Evolutionary conservation across 2,329 filamentous ascomycete species (phyloP), one percentile per base, ranked within the genome.

Genomic region (Aspergillus luchuensis): DNA sequence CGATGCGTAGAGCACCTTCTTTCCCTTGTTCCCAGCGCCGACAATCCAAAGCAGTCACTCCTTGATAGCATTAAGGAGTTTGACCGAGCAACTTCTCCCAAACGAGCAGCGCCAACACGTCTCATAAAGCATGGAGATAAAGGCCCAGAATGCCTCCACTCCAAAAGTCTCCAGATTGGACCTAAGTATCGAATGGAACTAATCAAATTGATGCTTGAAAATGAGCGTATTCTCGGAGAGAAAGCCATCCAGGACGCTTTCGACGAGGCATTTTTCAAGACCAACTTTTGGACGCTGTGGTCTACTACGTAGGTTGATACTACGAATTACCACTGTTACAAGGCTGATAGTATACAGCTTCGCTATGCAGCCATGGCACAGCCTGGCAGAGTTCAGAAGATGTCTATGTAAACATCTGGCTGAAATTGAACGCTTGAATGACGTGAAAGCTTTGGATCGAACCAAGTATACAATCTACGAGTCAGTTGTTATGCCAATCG

Each of bases 1-100:
- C 67, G 69, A 45, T 77, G 75, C 54, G 64, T 76, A 17, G 71
- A 71, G 58, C 66, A 75, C 15, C 68, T 78, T 10, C 71, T 76
- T 56, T 65, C 67, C 3, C 66, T 73, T 11, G 69, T 77, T 15
- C 69, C 70, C 1, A 72, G 49, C 41, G 7, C 28, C 4, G 21
- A 19, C 0, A 28, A 63, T 8, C 30, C 48, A 2, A 41, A 54
- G 3, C 28, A 15, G 45, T 58, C 62, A 3, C 23, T 65, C 7
- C 49, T 66, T 51, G 56, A 63, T 4, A n/a, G 11, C 1, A 59
- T 64, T n/a, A 45, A 38, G 11, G 53, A 25, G 5, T 33, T 8
- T 6, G 59, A 23, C 43, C 30, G 7, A 6, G 7, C 53, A 11
- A 47, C 28, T 2, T 38, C 48, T 4, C 17, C 33, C 1, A 69